Evolutionary conservation across 345 rosid genomes (phyloP), one percentile per base, ranked within the genome.

Genomic region (Salix arbutifolia): DNA sequence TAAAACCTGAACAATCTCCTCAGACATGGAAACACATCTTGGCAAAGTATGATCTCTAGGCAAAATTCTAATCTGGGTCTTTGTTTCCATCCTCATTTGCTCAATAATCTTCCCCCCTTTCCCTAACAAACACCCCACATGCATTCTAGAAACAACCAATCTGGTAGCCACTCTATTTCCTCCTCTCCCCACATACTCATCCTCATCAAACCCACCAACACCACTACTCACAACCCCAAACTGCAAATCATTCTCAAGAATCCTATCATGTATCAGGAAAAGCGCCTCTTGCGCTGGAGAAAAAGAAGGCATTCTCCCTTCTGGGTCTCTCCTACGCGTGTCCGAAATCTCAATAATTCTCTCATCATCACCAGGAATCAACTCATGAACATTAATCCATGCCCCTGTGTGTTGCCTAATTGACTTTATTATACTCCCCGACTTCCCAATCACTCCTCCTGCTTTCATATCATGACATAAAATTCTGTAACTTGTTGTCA

Each of bases 381-480:
- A 87, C 89, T 96, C 99, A 79, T 93, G 98, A 21, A 96, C 97
- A 84, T 92, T 94, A 84, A 96, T 89, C 97, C 98, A 94, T 44
- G 99, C 99, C 53, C 99, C 99, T 11, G 99, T 94, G 62, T 91
- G 97, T 42, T 91, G 98, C 65, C 98, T 80, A 52, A 96, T 96
- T 30, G 92, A 84, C 89, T 94, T 96, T 80, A 96, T 96, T 17
- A 96, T 92, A 56, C 92, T 84, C 18, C 99, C 99, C 19, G 98
- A 89, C 86, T 96, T 96, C 23, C 99, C 99, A 30, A 96, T 96
- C 5, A 96, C 99, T 16, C 99, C 97, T 1, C 99, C 99, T n/a
- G 93, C 97, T 85, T 92, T 94, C 82, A 89, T 81, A 56, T 94
- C 99, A 73, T 87, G 97, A 75, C 99, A 96, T 64, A 96, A 92